These are phyloP conservation scores for Favolaschia claudopus DNA, from an alignment of 768 basidiomycete genomes.

Conservation along the genomic window DNA sequence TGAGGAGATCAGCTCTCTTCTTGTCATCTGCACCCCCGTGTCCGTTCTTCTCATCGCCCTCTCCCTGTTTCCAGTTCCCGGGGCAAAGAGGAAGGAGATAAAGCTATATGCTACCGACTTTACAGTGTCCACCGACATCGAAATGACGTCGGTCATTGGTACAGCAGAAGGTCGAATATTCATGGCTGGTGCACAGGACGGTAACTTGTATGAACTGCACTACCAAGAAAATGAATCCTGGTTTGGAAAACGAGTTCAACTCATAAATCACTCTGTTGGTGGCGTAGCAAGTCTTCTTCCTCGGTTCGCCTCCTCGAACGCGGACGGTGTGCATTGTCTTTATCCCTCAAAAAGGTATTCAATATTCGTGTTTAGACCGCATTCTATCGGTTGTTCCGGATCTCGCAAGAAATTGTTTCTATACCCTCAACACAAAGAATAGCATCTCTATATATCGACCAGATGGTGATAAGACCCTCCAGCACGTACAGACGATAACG, in stretches of 20 bases:
- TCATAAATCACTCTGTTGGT: constrained; percentile 88
- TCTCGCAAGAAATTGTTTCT: constrained; percentile 72
- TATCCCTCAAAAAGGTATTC: constrained; percentile 5
- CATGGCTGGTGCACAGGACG: constrained; percentile 86
- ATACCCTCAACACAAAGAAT: constrained; percentile 73
- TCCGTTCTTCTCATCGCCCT: constrained; percentile 88
- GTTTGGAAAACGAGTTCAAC: constrained; percentile 87
- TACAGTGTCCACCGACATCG: constrained; percentile 75
- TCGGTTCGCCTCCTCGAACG: constrained; percentile 66
- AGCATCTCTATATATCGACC: constrained; percentile 74
- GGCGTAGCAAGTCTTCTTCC: constrained; percentile 83
- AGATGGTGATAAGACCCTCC: constrained; percentile 68
- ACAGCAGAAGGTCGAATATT: constrained; percentile 88
- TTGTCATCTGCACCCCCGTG: constrained; percentile 89
- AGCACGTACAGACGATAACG: constrained; percentile 77
- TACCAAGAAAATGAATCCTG: constrained; percentile 92
- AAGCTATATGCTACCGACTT: constrained; percentile 92
- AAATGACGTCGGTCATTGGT: constrained; percentile 86
- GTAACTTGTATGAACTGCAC: constrained; percentile 89
- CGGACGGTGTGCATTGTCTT: constrained; percentile 63
- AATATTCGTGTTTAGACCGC: constrained; percentile 58
- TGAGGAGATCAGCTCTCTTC: constrained; percentile 87
- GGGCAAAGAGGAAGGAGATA: constrained; percentile 69
- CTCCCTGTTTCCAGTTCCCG: constrained; percentile 56
- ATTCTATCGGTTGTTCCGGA: constrained; percentile 76